Evolutionary conservation across 2,329 filamentous ascomycete genomes (phyloP).

Genomic region (Tolypocladium endophyticum): DNA sequence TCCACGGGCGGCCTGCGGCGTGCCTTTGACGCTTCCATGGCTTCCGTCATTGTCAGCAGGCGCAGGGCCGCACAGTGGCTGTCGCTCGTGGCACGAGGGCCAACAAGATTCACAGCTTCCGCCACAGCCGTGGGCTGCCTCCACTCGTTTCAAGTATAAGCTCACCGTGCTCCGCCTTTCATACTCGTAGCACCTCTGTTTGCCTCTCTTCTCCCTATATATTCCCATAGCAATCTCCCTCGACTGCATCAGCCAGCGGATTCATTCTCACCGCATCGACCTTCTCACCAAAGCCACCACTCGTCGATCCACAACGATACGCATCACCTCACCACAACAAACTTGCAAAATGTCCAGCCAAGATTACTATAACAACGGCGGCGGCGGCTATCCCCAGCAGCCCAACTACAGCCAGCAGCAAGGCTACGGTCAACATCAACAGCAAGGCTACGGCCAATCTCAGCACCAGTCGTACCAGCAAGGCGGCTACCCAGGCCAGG

Average conservation of each 20-base stretch:
- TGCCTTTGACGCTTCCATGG: not conserved
- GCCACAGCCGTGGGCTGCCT: not conserved
- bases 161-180: not conserved
- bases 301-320: not conserved
- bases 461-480: slow-evolving; percentile 11
- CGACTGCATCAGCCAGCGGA: not conserved
- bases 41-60: not conserved
- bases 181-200: not conserved
- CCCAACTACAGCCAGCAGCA: slow-evolving; percentile 9
- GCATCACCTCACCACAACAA: not conserved
- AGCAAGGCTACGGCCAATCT: slow-evolving; percentile 7
- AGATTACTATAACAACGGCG: slow-evolving; percentile 23
- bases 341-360: slow-evolving; percentile 23
- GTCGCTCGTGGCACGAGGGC: not conserved
- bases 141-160: not conserved
- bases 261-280: not conserved
- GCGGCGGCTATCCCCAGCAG: slow-evolving; percentile 12
- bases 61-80: not conserved
- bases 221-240: not conserved
- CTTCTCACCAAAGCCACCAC: not conserved
- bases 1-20: not conserved
- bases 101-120: not conserved
- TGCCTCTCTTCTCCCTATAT: not conserved
- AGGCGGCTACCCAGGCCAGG: not conserved
- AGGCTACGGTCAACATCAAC: slow-evolving; percentile 1